A percentile compares a stretch with the other conserved stretches of the same genome.
Conservation (phyloP, 78 protist species). For the Tieghemostelium lacteum region DNA sequence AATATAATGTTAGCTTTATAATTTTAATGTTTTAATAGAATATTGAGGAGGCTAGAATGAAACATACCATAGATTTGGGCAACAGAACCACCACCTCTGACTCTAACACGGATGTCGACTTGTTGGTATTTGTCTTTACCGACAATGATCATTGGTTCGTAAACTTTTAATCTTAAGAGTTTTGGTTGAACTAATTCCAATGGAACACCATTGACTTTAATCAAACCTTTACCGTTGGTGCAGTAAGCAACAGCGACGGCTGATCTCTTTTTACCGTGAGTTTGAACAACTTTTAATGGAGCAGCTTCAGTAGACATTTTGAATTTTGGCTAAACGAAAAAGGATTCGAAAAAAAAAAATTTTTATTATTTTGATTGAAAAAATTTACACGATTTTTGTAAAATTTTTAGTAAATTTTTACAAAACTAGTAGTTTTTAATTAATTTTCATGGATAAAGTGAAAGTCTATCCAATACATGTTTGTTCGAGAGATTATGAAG, state of each 20-base stretch:
- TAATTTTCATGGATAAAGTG: no score
- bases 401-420: no score
- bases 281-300: slow-evolving; percentile 68
- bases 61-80: slow-evolving; percentile 93
- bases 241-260: slow-evolving; percentile 99
- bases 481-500: no score
- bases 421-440: no score
- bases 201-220: slow-evolving; percentile 99
- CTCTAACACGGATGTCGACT: slow-evolving; percentile 98
- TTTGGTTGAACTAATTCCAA: slow-evolving; percentile 95
- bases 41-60: background rate
- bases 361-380: no score
- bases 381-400: no score
- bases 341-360: no score
- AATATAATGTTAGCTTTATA: background rate
- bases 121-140: slow-evolving; percentile 92
- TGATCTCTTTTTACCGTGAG: slow-evolving; percentile 92
- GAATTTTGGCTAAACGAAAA: no score
- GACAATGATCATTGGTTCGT: slow-evolving; percentile 98
- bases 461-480: no score
- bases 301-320: slow-evolving; percentile 18
- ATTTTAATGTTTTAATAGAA: no score
- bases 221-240: slow-evolving; percentile 96
- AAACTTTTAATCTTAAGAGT: slow-evolving; percentile 95
- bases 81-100: slow-evolving; percentile 98